These are phyloP conservation scores for Ogataea ganodermae DNA, from an alignment of 805 yeast genomes.

Conservation along the genomic window DNA sequence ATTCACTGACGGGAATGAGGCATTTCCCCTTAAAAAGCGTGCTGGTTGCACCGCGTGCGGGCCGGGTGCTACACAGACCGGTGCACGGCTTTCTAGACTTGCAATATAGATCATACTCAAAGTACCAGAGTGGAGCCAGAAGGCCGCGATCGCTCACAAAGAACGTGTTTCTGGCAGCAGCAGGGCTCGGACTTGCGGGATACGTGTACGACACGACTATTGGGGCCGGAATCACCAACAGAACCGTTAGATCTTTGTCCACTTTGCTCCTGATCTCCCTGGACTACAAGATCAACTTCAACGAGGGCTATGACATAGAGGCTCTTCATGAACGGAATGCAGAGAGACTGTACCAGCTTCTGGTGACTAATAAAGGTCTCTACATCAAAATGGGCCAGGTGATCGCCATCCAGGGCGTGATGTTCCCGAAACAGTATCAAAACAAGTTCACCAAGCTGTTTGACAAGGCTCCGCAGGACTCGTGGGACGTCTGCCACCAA, in stretches of 20 bases:
- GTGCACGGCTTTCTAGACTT: neutral
- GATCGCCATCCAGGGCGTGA: constrained; percentile 70
- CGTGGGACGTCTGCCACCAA: constrained; percentile 48
- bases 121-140: neutral
- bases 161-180: constrained; percentile 8
- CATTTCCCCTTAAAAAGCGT: neutral
- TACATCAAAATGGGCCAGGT: constrained; percentile 81
- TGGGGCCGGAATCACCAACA: constrained; percentile 50
- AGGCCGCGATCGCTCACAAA: neutral
- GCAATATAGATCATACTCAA: neutral
- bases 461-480: constrained; percentile 67
- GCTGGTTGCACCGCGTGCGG: neutral
- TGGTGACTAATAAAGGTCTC: constrained; percentile 54
- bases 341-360: constrained; percentile 45
- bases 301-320: constrained; percentile 46
- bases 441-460: constrained; percentile 56
- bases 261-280: constrained; percentile 52
- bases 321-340: constrained; percentile 63
- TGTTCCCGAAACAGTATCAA: constrained; percentile 67
- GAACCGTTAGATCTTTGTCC: constrained; percentile 55
- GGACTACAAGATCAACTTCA: constrained; percentile 60
- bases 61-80: neutral
- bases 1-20: no score
- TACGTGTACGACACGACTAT: constrained; percentile 33
- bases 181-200: constrained; percentile 22